Evolutionary conservation across 495 filamentous ascomycete species (phyloP), one percentile per base, ranked within the genome.

Genomic region (Penicillium longicatenatum): DNA sequence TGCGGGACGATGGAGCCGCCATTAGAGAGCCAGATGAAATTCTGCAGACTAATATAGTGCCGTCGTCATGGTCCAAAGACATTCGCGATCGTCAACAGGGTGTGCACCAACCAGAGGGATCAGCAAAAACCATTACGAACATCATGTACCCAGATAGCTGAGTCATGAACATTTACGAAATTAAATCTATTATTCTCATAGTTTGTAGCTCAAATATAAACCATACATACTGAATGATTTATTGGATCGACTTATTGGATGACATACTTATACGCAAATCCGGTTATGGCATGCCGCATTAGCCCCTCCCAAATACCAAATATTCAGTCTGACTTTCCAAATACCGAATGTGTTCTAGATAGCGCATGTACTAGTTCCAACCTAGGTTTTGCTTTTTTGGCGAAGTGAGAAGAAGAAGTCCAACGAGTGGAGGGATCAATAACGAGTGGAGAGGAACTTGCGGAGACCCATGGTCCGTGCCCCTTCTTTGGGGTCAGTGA

Each of bases 21-120:
- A 17, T 37, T 52, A 52, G 29, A 26, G 21, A 17, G 20, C 26
- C 5, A 53, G 37, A 57, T 24, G 44, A 29, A 31, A 39, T 53
- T 57, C 37, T 46, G 39, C 53, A 51, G 53, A 35, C 54, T 42
- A 52, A 41, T 39, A 24, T 24, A 37, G 29, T 7, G 16, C 21
- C 9, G 8, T 20, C 50, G 12, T 24, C 47, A 21, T 31, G 5
- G 16, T 21, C 12, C n/a, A 22, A 14, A 21, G 2, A n/a, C n/a
- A n/a, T n/a, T n/a, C 37, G 26, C 21, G 33, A 52, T 52, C 50
- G 37, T 17, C 50, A 31, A 58, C 59, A 53, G 55, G 48, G 59
- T 62, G 54, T 52, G 54, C 54, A 58, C 44, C 54, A 44, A 43
- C 50, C 54, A 62, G n/a, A 48, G 20, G 3, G 45, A 48, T 48